phyloP scores from a whole-genome alignment of 2,329 filamentous ascomycete genomes.

The Helotiales sp. region DNA sequence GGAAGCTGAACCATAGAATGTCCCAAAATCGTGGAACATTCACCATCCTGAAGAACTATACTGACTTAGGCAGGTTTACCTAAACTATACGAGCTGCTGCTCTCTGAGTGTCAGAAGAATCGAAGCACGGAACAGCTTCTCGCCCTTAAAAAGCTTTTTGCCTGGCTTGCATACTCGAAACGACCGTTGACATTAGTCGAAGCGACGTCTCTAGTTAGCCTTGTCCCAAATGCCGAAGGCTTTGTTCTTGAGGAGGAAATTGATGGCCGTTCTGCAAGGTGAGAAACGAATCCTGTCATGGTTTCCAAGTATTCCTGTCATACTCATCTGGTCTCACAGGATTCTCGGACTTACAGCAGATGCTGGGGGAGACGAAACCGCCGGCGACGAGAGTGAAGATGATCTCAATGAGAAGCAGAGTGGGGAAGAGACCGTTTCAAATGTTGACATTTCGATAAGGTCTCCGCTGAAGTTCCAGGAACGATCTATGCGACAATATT shows the following conservation, averaged over 20 bases:
- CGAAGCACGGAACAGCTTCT: constrained; percentile 14
- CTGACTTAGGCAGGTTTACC: constrained; percentile 11
- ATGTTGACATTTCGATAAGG: background rate
- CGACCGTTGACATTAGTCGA: constrained; percentile 25
- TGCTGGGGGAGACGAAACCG: background rate
- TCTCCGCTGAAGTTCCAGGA: constrained; percentile 7
- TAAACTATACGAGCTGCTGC: constrained; percentile 31
- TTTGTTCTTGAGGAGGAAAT: constrained; percentile 35
- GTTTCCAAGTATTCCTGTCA: too few relatives aligned
- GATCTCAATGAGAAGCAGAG: background rate
- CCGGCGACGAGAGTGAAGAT: constrained; percentile 1
- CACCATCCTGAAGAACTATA: too few relatives aligned
- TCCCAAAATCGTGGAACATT: too few relatives aligned
- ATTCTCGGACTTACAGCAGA: constrained; percentile 2
- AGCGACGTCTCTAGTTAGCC: constrained; percentile 25
- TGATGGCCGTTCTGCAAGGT: constrained; percentile 28
- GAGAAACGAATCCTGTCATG: background rate
- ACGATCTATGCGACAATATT: constrained; percentile 9
- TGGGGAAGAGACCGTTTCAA: background rate
- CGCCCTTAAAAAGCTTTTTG: constrained; percentile 26
- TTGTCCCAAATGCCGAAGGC: constrained; percentile 15
- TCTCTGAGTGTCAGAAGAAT: constrained; percentile 4
- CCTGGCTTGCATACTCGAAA: constrained; percentile 34
- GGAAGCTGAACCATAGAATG: too few relatives aligned
- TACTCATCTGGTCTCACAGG: too few relatives aligned